phyloP scores from a whole-genome alignment of 306 rosid species.

The Prunus fruticosa region DNA sequence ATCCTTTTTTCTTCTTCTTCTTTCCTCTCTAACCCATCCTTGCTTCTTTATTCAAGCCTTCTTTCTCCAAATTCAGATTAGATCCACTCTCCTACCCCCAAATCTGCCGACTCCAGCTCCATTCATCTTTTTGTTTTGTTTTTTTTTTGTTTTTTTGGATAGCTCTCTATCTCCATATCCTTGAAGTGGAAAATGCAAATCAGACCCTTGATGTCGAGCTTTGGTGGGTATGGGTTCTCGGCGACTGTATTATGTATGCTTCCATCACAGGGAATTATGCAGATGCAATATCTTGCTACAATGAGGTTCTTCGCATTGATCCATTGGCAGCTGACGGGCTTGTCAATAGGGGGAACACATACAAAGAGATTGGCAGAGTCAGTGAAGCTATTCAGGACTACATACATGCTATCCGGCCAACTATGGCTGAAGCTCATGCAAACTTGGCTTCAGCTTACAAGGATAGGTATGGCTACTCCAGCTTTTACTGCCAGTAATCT shows the following conservation, averaged over 20 bases:
- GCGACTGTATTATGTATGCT: not conserved
- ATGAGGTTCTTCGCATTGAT: conserved; percentile 95
- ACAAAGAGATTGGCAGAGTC: conserved; percentile 96
- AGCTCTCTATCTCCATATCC: too few species aligned
- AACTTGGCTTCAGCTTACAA: conserved; percentile 98
- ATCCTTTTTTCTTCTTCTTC: too few species aligned
- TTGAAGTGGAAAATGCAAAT: too few species aligned
- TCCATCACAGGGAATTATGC: conserved; percentile 71
- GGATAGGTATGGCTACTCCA: conserved; percentile 60
- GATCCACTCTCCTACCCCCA: too few species aligned
- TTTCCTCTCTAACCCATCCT: too few species aligned
- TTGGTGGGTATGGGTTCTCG: too few species aligned
- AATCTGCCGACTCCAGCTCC: too few species aligned
- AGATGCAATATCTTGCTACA: conserved; percentile 98
- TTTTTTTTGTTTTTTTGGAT: too few species aligned
- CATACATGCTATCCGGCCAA: conserved; percentile 72
- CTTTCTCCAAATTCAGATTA: too few species aligned
- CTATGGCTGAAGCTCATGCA: conserved; percentile 99
- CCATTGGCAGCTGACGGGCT: conserved; percentile 99
- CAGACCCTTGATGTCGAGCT: too few species aligned
- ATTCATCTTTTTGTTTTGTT: too few species aligned
- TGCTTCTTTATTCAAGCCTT: too few species aligned
- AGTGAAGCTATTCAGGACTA: conserved; percentile 97
- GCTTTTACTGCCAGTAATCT: not conserved
- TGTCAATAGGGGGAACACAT: conserved; percentile 97